phyloP scores from a whole-genome alignment of 768 basidiomycete genomes.

The Amanita rubescens region DNA sequence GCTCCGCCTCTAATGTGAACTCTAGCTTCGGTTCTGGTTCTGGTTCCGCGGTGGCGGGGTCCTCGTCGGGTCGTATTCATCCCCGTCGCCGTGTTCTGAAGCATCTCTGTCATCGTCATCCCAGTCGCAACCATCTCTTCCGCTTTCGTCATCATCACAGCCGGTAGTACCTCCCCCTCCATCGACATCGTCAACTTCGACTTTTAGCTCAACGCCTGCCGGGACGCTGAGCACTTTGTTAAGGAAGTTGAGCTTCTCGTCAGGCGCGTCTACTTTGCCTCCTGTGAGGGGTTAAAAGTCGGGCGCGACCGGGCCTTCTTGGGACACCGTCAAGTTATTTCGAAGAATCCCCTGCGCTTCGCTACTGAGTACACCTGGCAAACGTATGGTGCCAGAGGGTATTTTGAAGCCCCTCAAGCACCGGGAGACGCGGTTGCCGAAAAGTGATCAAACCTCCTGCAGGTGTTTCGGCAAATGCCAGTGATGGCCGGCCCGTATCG shows the following conservation, averaged over 20 bases:
- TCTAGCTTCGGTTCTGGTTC: neutral
- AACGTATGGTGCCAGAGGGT: constrained; percentile 58
- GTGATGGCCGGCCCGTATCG: too few relatives aligned
- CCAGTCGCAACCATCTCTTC: neutral
- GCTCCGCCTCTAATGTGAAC: neutral
- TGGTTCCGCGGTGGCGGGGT: too few relatives aligned
- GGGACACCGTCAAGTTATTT: constrained; percentile 61
- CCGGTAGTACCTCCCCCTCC: neutral
- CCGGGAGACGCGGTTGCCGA: too few relatives aligned
- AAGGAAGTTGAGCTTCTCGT: constrained; percentile 1
- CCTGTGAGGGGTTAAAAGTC: constrained; percentile 36
- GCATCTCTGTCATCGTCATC: neutral
- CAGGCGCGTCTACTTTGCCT: neutral
- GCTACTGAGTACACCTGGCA: constrained; percentile 68
- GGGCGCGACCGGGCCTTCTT: constrained; percentile 49
- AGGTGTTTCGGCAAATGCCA: too few relatives aligned
- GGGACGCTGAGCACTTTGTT: neutral
- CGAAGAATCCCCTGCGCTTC: constrained; percentile 59
- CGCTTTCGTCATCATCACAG: neutral
- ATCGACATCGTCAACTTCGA: neutral
- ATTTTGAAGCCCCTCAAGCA: too few relatives aligned
- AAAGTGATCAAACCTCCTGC: too few relatives aligned
- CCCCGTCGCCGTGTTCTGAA: neutral
- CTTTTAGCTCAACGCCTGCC: too few relatives aligned
- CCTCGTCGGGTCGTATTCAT: neutral